Evolutionary conservation across 2,329 filamentous ascomycete species (phyloP).

Genomic region (Periconia sp.): DNA sequence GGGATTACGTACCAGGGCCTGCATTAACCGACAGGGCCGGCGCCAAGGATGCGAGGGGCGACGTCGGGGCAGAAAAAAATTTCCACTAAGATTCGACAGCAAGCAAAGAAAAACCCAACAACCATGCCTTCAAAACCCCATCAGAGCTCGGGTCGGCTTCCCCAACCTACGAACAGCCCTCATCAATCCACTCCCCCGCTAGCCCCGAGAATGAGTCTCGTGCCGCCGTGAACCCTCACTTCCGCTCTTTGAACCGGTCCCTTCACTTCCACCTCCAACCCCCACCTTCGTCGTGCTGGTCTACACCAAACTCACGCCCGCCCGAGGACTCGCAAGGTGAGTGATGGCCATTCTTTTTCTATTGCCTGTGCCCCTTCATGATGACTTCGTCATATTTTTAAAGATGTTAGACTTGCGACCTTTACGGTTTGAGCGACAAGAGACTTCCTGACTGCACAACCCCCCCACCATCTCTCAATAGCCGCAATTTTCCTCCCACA

Average conservation of each 20-base stretch:
- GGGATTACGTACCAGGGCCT: not conserved
- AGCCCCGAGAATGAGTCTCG: slow-evolving; percentile 11
- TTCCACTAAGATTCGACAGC: slow-evolving; percentile 7
- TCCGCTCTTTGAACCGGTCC: slow-evolving; percentile 6
- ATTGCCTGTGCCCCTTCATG: slow-evolving; percentile 18
- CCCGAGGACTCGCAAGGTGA: slow-evolving; percentile 11
- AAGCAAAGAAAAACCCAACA: slow-evolving; percentile 7
- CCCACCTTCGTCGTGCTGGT: not conserved
- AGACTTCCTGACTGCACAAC: slow-evolving; percentile 38
- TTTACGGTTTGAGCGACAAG: slow-evolving; percentile 36
- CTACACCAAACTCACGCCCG: not conserved
- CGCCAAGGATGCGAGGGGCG: not conserved
- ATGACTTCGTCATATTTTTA: slow-evolving; percentile 39
- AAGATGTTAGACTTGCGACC: slow-evolving; percentile 47
- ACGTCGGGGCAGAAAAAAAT: slow-evolving; percentile 6
- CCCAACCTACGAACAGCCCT: slow-evolving; percentile 8
- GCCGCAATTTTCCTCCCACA: slow-evolving; percentile 13
- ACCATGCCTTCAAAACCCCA: slow-evolving; percentile 14
- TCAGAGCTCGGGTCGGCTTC: slow-evolving; percentile 8
- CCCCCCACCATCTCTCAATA: slow-evolving; percentile 17
- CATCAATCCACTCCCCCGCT: slow-evolving; percentile 7
- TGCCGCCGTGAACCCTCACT: slow-evolving; percentile 5
- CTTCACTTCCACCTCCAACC: slow-evolving; percentile 8
- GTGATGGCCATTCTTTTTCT: slow-evolving; percentile 2
- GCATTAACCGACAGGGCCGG: not conserved